Percentiles rank a stretch among this genome's conserved stretches.
Conservation (phyloP, 1,139 yeast genomes). For the Kodamaea arcana region DNA sequence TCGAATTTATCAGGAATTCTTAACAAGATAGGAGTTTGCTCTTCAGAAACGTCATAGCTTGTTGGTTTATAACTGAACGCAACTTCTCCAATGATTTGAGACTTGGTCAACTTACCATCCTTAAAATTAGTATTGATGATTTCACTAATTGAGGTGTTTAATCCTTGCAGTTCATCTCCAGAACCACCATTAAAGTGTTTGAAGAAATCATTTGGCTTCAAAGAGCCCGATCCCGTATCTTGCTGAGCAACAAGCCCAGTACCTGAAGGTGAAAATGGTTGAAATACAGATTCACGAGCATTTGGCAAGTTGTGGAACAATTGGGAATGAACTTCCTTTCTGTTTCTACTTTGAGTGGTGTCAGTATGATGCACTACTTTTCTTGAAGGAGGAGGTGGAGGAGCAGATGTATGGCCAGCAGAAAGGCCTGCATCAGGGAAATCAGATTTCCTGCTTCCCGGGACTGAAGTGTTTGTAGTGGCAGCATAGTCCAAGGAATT, state of each 20-base stretch:
- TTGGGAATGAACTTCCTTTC: conserved; percentile 52
- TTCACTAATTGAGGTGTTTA: conserved; percentile 77
- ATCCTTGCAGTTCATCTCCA: conserved; percentile 50
- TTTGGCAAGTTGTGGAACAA: conserved; percentile 49
- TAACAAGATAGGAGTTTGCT: conserved; percentile 18
- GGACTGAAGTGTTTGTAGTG: neutral
- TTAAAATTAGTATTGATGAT: conserved; percentile 70
- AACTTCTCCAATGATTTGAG: conserved; percentile 73
- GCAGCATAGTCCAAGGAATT: neutral
- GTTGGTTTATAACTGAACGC: conserved; percentile 61
- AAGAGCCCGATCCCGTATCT: conserved; percentile 23
- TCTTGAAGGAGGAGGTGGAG: conserved; percentile 70
- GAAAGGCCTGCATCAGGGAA: conserved; percentile 6
- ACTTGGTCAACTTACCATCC: conserved; percentile 55
- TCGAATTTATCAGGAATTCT: conserved; percentile 31
- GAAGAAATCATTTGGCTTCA: conserved; percentile 27
- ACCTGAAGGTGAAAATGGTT: conserved; percentile 12
- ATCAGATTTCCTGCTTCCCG: conserved; percentile 2
- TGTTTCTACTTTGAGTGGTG: conserved; percentile 12
- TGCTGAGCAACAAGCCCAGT: conserved; percentile 19
- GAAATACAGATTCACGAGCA: conserved; percentile 35
- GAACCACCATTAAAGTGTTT: conserved; percentile 39
- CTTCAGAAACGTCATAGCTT: conserved; percentile 10
- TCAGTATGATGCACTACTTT: conserved; percentile 36
- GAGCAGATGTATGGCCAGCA: conserved; percentile 11